Evolutionary conservation across 148 eudicot species (phyloP), one percentile per base, ranked within the genome.

Genomic region (Cornus controversa): DNA sequence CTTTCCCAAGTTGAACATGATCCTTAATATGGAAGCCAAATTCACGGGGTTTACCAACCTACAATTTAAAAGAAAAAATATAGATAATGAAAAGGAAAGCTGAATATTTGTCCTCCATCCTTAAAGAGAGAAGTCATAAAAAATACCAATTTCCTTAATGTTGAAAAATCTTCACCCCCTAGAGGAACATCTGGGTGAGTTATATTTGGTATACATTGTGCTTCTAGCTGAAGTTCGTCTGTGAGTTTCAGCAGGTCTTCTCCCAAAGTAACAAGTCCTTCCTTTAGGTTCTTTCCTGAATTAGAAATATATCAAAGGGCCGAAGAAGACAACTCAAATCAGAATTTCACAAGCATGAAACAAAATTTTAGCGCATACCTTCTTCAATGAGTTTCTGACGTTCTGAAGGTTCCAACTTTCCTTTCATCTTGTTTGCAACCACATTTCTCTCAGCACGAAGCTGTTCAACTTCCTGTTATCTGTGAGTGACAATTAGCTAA

Each of bases 351-450:
- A 66, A 70, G 26, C 5, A 53, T 26, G 10, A 70, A 6, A 29
- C 7, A 63, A 11, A 72, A 58, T 25, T 42, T 42, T 22, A 62
- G 37, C 60, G 47, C 40, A 24, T 77, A 94, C 98, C 98, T 91
- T 94, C 91, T 83, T 92, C 97, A 54, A 94, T 85, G 40, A 94
- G 90, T 77, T 81, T 92, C 69, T 92, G 97, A 74, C 98, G 97
- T 84, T 94, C 93, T 50, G 86, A 74, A 9, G 87, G 86, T 83
- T 92, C 98, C 27, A 94, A 72, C 80, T 92, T 94, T 69, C 90
- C 97, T 81, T 91, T 94, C 98, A 94, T 94, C 86, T 91, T 90
- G 90, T 90, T 92, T 68, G 98, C 97, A 72, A 94, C 98, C 24
- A 80, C 87, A 86, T 94, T 94, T 78, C 98, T 91, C 82, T 94